These are phyloP conservation scores for Termitomyces sp. DNA, from an alignment of 768 basidiomycete genomes.

Conservation along the genomic window DNA sequence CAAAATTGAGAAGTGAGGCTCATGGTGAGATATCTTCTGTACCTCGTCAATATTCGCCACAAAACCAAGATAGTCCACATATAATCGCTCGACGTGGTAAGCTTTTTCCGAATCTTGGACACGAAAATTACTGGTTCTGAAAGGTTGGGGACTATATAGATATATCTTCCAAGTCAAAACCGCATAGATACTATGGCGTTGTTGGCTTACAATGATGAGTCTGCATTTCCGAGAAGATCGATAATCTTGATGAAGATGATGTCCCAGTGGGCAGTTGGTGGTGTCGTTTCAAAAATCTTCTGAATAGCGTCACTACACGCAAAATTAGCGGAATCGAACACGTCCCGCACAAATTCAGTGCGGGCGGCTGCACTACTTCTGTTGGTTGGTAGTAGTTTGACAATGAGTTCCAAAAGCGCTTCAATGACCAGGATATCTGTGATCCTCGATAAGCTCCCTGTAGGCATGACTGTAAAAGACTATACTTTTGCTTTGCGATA, in stretches of 20 bases:
- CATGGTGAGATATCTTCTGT: background rate
- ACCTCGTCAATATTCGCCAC: constrained; percentile 45
- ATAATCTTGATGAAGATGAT: constrained; percentile 41
- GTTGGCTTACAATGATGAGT: constrained; percentile 41
- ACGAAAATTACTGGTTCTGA: constrained; percentile 34
- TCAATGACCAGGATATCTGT: constrained; percentile 52
- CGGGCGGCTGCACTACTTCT: constrained; percentile 29
- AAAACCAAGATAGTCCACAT: constrained; percentile 45
- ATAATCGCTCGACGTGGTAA: constrained; percentile 38
- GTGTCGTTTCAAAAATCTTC: constrained; percentile 32
- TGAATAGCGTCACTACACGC: constrained; percentile 32
- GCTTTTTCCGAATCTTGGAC: constrained; percentile 23
- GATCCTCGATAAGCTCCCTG: background rate
- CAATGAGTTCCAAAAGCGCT: constrained; percentile 50
- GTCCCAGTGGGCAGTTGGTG: constrained; percentile 46
- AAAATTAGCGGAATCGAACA: constrained; percentile 37
- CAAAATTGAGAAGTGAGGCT: background rate
- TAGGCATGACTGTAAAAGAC: background rate
- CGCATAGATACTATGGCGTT: background rate
- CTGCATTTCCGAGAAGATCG: constrained; percentile 37
- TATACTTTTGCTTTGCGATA: constrained; percentile 44
- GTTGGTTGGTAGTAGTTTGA: constrained; percentile 44
- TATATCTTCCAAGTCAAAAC: background rate
- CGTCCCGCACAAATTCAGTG: constrained; percentile 42
- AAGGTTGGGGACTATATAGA: constrained; percentile 58